Conservation (phyloP, 352 stramenopile species). For the Globisporangium recalcitrans region DNA sequence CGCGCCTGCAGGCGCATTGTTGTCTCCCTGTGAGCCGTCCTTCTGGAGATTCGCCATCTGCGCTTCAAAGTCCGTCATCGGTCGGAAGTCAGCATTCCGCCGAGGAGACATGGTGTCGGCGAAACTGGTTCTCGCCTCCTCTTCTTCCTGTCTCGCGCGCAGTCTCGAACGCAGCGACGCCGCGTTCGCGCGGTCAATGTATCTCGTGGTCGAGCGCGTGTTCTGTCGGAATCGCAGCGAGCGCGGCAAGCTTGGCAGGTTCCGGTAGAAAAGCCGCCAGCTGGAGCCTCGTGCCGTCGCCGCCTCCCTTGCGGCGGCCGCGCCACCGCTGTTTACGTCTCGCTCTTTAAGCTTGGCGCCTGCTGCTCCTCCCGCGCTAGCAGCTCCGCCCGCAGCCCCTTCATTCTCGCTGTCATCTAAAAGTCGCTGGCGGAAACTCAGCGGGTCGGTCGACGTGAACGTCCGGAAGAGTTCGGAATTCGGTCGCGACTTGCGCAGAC, state of each 20-base stretch:
- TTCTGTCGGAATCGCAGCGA: conserved; percentile 71
- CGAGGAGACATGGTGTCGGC: conserved; percentile 26
- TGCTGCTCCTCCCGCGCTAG: background rate
- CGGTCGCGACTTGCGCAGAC: conserved; percentile 36
- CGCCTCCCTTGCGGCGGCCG: background rate
- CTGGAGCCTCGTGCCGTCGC: conserved; percentile 21
- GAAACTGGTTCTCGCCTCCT: conserved; percentile 34
- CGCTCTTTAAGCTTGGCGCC: conserved; percentile 14
- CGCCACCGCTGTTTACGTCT: background rate
- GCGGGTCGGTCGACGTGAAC: conserved; percentile 55
- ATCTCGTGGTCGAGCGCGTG: conserved; percentile 65
- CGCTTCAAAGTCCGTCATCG: conserved; percentile 49
- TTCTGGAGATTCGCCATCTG: conserved; percentile 30
- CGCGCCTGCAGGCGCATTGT: conserved; percentile 6
- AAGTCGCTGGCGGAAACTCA: conserved; percentile 52
- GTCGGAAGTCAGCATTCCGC: conserved; percentile 10
- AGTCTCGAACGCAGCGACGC: conserved; percentile 50
- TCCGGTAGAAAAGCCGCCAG: conserved; percentile 65
- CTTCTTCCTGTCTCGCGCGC: conserved; percentile 45
- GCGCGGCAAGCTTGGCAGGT: conserved; percentile 59
- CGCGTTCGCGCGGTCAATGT: conserved; percentile 71
- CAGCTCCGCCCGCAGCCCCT: conserved; percentile 7
- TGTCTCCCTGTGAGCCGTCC: conserved; percentile 3
- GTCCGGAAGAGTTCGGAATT: conserved; percentile 70
- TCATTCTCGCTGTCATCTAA: conserved; percentile 43